Conservation (phyloP, 495 filamentous ascomycete species). For the Halenospora varia region DNA sequence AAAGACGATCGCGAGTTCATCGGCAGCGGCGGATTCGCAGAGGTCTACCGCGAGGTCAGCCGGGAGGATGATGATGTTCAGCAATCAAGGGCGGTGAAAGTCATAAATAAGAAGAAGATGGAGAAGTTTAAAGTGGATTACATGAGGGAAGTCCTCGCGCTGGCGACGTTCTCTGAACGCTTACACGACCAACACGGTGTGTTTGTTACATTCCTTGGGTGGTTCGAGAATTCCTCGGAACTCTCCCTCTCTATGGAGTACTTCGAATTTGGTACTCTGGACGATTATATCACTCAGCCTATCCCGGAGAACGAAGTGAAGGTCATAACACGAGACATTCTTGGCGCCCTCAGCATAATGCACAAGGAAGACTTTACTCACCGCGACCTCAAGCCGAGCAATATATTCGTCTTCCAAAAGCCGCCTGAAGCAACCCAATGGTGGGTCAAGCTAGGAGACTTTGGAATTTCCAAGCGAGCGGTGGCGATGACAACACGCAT, state of each 20-base stretch:
- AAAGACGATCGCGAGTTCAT: too few species aligned
- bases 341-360: neutral
- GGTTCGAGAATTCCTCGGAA: neutral
- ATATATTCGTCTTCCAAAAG: neutral
- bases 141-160: neutral
- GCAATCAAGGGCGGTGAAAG: neutral
- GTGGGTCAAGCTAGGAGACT: neutral
- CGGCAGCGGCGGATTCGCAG: too few species aligned
- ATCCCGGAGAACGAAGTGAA: neutral
- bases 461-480: neutral
- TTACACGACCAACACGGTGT: too few species aligned
- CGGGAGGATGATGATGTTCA: too few species aligned
- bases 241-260: neutral
- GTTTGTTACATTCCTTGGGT: neutral
- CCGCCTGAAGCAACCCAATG: neutral
- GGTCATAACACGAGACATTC: neutral
- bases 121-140: neutral
- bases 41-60: too few species aligned
- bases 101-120: neutral
- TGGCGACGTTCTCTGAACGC: neutral
- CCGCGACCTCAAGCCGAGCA: neutral
- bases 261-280: neutral
- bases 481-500: neutral
- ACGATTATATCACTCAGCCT: neutral
- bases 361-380: neutral